A percentile compares a stretch with the other conserved stretches of the same genome.
phyloP scores from a whole-genome alignment of 768 basidiomycete species.

The Rhodotorula taiwanensis region DNA sequence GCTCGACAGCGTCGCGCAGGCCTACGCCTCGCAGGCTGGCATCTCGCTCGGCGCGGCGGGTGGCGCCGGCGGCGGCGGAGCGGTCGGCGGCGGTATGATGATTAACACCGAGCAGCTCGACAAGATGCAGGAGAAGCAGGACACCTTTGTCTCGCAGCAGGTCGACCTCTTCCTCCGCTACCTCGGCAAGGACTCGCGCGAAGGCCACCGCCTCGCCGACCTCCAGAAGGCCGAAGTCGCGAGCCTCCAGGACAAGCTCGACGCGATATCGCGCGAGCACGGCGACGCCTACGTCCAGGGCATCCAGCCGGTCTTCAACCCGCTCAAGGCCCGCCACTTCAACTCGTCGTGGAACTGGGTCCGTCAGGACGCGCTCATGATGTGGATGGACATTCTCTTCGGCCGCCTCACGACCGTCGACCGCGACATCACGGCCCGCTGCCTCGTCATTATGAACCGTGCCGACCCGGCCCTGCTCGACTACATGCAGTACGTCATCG shows the following conservation, averaged over 20 bases:
- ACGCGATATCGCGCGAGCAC: conserved; percentile 82
- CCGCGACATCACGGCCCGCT: conserved; percentile 87
- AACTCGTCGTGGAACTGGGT: conserved; percentile 99
- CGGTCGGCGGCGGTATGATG: conserved; percentile 64
- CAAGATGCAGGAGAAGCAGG: conserved; percentile 89
- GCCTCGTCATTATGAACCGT: conserved; percentile 94
- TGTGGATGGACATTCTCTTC: conserved; percentile 98
- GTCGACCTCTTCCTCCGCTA: conserved; percentile 97
- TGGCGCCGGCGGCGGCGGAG: conserved; percentile 57
- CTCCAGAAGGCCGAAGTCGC: conserved; percentile 67
- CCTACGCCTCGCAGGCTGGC: conserved; percentile 82
- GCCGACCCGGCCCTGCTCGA: conserved; percentile 83
- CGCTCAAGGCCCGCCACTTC: conserved; percentile 93
- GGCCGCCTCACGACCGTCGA: conserved; percentile 89
- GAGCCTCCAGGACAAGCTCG: conserved; percentile 74
- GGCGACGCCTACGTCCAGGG: conserved; percentile 90
- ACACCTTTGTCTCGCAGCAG: conserved; percentile 84
- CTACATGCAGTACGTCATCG: conserved; percentile 95
- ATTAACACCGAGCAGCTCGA: conserved; percentile 98
- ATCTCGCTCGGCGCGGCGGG: conserved; percentile 67
- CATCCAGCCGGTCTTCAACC: conserved; percentile 88
- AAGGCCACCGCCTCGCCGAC: conserved; percentile 83
- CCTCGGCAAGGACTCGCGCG: conserved; percentile 83
- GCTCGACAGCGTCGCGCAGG: conserved; percentile 75
- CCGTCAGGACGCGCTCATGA: conserved; percentile 82